Evolutionary conservation across 371 early-diverging fungal species (phyloP), one percentile per base, ranked within the genome.

Genomic region (Mortierella sp.): DNA sequence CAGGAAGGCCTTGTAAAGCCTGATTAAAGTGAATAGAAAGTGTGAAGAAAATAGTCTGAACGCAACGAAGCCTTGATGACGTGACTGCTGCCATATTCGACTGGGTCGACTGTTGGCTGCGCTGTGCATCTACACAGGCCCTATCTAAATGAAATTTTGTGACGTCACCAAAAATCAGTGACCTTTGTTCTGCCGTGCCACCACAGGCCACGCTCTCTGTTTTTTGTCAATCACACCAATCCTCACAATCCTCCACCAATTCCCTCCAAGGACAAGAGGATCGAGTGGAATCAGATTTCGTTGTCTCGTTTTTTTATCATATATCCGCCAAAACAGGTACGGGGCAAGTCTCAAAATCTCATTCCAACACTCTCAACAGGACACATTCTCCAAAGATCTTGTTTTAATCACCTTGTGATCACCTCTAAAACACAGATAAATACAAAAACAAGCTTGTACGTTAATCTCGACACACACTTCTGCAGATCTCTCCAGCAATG

Each of bases 401-500:
- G 28, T 14, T n/a, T 24, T 55, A 55, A 55, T 55, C 55, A 55
- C 12, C 11, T 28, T 11, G 14, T 55, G 55, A 55, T 55, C 55
- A 10, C 55, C 28, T 51, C n/a, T 43, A 43, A n/a, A 58, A n/a
- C 11, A 51, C 58, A 57, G 55, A 65, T 49, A 30, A 28, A 55
- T 55, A 51, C 51, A 51, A 51, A 24, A 55, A 35, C 35, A 55
- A 55, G 26, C 55, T 55, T 55, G 55, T 28, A 55, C 55, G 55
- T 55, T 18, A 55, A 55, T 55, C 55, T 55, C 24, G 28, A 55
- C 55, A 55, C 11, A 55, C 55, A 52, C 40, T 39, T 57, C 18
- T 32, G 30, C 63, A 70, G 70, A 70, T 62, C 55, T 35, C 78
- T 54, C 55, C 58, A 68, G 64, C 47, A 55, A 79, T 79, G 79